Evolutionary conservation across 116 monocot species (phyloP), one percentile per base, ranked within the genome.

Genomic region (Phalaenopsis hybrid): DNA sequence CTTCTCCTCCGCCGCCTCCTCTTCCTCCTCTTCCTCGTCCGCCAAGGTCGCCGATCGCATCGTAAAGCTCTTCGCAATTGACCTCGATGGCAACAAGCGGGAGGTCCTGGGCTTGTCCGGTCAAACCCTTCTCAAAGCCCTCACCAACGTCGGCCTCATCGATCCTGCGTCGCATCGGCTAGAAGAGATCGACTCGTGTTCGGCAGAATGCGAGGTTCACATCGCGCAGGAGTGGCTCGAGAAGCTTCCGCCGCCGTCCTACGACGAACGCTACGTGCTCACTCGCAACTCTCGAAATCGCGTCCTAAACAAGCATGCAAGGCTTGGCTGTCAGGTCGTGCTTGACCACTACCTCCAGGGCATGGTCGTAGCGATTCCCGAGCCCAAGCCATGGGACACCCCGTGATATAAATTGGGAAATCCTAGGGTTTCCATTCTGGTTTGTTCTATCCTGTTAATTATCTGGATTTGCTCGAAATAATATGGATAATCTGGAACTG

Each of bases 121-220:
- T 0, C 96, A 94, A 61, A 96, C 96, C 52, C 84, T 96, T 31
- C 92, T 96, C 81, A 84, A 84, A 17, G 89, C 96, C 2, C 88
- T 96, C 8, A 20, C 86, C 23, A 92, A 96, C 83, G 80, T 85
- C 23, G 87, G 85, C 7, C 84, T 96, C 67, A 94, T 96, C 75
- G 96, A 96, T 17, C 96, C 96, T 13, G 96, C 84, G 31, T 96
- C 96, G 9, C 96, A 92, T 86, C 89, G 96, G 52, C 84, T 94
- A 31, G 96, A 96, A 85, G 94, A 96, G 31, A 96, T 96, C 83
- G 94, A 96, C 55, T 94, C 96, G 3, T 96, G 96, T 88, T 94
- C 94, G 25, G 88, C 92, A 41, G 94, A 94, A 84, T 96, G 96
- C 86, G 96, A 96, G 90, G 94, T 96, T 75, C 88, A 90, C 85